Percentiles rank a stretch among this genome's conserved stretches.
Conservation (phyloP, 2,329 filamentous ascomycete genomes). For the Nemania bipapillata region DNA sequence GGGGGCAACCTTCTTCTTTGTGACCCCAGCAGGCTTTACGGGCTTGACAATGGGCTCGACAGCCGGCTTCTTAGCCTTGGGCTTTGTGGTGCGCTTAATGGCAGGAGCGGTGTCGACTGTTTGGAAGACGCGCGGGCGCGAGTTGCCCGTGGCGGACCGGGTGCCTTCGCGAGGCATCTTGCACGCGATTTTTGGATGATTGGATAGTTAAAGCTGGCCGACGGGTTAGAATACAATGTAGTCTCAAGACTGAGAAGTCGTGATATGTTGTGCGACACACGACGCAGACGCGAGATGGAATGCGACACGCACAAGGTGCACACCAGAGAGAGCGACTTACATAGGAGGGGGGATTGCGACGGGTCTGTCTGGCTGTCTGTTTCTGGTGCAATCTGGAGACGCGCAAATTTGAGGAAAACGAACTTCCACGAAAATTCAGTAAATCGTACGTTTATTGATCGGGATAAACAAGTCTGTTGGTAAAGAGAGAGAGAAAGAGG, state of each 20-base stretch:
- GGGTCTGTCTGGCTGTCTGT: conserved; percentile 13
- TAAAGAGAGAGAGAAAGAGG: conserved; percentile 28
- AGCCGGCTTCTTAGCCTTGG: conserved; percentile 45
- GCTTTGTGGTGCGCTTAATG: conserved; percentile 56
- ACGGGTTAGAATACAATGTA: conserved; percentile 45
- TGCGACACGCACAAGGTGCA: conserved; percentile 46
- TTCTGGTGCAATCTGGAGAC: conserved; percentile 8
- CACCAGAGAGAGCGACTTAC: conserved; percentile 24
- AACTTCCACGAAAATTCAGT: conserved; percentile 21
- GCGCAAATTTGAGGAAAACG: conserved; percentile 26
- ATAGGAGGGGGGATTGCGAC: conserved; percentile 25
- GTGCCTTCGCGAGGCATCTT: conserved; percentile 64
- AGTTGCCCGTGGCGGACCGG: conserved; percentile 64
- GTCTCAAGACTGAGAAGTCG: conserved; percentile 18
- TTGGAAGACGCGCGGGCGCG: conserved; percentile 63
- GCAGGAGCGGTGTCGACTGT: conserved; percentile 61
- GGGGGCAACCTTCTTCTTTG: conserved; percentile 49
- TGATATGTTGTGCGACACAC: conserved; percentile 41
- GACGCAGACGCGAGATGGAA: conserved; percentile 44
- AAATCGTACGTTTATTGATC: conserved; percentile 10
- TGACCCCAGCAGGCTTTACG: conserved; percentile 50
- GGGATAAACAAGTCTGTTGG: conserved; percentile 19
- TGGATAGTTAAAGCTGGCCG: conserved; percentile 37
- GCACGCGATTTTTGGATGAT: conserved; percentile 18
- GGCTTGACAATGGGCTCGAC: conserved; percentile 42